Evolutionary conservation across 23 red algal species (phyloP).

Genomic region (Gracilariopsis chorda): DNA sequence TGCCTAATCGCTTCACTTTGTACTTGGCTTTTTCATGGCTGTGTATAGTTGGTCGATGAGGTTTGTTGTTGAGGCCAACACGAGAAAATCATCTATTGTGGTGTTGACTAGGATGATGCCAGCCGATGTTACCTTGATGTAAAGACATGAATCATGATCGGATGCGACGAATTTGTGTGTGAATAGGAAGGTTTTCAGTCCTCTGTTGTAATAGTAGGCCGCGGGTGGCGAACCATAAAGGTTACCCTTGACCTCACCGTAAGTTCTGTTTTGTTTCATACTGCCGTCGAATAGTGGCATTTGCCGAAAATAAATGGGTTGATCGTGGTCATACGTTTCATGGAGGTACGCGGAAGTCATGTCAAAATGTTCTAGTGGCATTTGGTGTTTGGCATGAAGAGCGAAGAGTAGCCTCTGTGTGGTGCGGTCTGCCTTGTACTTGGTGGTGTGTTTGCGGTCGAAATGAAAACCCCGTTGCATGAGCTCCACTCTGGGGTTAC

Average conservation of each 20-base stretch:
- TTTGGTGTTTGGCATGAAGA: background rate
- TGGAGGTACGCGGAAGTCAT: background rate
- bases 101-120: background rate
- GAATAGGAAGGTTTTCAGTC: background rate
- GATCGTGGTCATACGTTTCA: background rate
- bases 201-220: background rate
- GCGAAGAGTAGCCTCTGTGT: background rate
- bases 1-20: background rate
- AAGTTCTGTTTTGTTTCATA: background rate
- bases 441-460: background rate
- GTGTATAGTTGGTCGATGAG: background rate
- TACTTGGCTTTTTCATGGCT: background rate
- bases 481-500: background rate
- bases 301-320: background rate
- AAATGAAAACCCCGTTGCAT: constrained; percentile 28
- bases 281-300: background rate
- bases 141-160: background rate
- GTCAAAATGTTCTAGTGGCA: background rate
- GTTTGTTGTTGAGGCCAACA: background rate
- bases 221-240: background rate
- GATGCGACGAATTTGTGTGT: background rate
- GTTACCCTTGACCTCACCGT: background rate
- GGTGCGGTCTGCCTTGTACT: background rate
- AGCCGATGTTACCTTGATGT: background rate
- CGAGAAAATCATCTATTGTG: background rate